These are phyloP conservation scores for Aspergillus funiculosus DNA, from an alignment of 495 filamentous ascomycete species.

Conservation along the genomic window DNA sequence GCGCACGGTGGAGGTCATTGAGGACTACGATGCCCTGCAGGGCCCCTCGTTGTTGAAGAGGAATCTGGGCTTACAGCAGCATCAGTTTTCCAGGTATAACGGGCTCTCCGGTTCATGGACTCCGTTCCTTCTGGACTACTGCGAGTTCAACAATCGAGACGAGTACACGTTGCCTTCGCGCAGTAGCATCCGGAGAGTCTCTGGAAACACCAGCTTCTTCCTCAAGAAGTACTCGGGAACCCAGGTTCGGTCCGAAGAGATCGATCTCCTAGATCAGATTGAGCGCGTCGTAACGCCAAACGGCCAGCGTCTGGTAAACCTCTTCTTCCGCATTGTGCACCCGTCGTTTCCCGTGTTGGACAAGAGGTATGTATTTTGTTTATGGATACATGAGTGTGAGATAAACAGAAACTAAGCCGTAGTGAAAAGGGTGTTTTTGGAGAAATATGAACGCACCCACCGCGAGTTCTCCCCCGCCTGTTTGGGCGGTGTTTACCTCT, in stretches of 20 bases:
- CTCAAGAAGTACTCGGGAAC: constrained; percentile 7
- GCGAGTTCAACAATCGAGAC: constrained; percentile 3
- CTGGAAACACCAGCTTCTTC: constrained; percentile 3
- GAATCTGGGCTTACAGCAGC: constrained; percentile 2
- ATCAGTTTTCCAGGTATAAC: constrained; percentile 3
- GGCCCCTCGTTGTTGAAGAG: constrained; percentile 3
- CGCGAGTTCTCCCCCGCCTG: constrained; percentile 5
- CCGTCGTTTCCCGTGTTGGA: constrained; percentile 6
- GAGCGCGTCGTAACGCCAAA: not conserved
- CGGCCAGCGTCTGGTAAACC: constrained; percentile 3
- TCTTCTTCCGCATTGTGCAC: constrained; percentile 4
- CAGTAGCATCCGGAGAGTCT: constrained; percentile 3
- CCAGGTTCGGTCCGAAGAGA: constrained; percentile 2
- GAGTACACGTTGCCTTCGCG: constrained; percentile 5
- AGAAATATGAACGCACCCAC: constrained; percentile 8
- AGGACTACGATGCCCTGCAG: constrained; percentile 2
- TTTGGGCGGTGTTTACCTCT: constrained; percentile 5
- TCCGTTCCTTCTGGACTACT: not conserved
- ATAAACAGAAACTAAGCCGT: not conserved
- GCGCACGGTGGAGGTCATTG: constrained; percentile 1
- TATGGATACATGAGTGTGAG: not conserved
- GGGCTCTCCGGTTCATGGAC: constrained; percentile 4
- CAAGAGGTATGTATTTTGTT: not conserved
- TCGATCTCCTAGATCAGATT: constrained; percentile 5
- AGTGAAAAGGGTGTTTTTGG: constrained; percentile 1